Percentiles rank a stretch among this genome's conserved stretches.
phyloP scores from a whole-genome alignment of 2,329 filamentous ascomycete species.

The Ophiostoma australiae region DNA sequence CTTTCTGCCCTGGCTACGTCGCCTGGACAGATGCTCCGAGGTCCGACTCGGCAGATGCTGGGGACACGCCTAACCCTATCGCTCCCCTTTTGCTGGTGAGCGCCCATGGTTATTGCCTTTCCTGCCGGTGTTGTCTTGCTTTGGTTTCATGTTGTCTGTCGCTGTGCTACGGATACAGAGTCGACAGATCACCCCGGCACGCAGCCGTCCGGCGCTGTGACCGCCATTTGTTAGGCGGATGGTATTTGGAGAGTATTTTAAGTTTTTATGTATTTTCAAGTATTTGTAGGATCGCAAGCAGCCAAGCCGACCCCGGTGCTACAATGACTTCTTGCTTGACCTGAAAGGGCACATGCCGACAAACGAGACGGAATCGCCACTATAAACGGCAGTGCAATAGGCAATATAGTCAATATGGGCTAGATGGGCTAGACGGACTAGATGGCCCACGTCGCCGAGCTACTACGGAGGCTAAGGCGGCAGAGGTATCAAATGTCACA shows the following conservation, averaged over 20 bases:
- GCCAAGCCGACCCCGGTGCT: background rate
- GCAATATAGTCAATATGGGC: background rate
- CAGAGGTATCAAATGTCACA: background rate
- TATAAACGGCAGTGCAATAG: background rate
- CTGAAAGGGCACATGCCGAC: background rate
- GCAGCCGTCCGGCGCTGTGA: conserved; percentile 1
- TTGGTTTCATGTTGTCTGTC: conserved; percentile 6
- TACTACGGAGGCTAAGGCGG: conserved; percentile 6
- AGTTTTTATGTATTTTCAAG: background rate
- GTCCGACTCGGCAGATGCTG: conserved; percentile 15
- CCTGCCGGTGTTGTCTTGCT: background rate
- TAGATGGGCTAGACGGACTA: background rate
- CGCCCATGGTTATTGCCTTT: background rate
- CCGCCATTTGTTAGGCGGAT: background rate
- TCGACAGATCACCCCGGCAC: background rate
- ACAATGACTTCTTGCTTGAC: background rate
- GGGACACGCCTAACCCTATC: background rate
- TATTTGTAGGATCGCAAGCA: background rate
- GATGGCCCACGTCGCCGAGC: background rate
- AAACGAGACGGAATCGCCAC: background rate
- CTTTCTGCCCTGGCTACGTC: background rate
- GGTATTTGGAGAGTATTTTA: background rate
- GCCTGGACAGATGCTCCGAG: conserved; percentile 12
- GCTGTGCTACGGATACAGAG: background rate
- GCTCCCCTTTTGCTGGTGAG: background rate